Evolutionary conservation across 1,284 basidiomycete species (phyloP), one percentile per base, ranked within the genome.

Genomic region (Malassezia psittaci): DNA sequence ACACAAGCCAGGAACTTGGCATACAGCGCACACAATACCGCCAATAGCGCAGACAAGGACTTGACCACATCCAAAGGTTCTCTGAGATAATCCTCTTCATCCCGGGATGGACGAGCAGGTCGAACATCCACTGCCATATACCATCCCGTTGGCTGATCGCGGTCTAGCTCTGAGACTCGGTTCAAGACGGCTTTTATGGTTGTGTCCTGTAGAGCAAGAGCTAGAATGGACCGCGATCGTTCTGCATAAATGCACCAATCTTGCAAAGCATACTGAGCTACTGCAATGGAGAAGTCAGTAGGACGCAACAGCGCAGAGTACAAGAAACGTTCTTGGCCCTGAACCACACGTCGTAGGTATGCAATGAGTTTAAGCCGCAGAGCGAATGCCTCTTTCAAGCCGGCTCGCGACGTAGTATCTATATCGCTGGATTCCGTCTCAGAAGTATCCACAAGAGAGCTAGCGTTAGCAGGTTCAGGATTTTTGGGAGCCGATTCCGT

Each of bases 1-100:
- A 55, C 40, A 34, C 54, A 55, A 11, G 41, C 21, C 6, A 55
- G 41, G 2, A 55, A 49, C 54, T 55, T 55, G 41, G 48, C 48
- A 34, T 55, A 55, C 11, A 55, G n/a, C 42, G 35, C 48, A 29
- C 37, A 15, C 42, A 55, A 19, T 24, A 38, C 42, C 37, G 43
- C 54, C 12, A 55, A 44, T 5, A 55, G 12, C 10, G 35, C 12
- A n/a, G 10, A n/a, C 19, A 55, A 16, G 21, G 41, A 19, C 16
- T 12, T 32, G 21, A 51, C 48, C n/a, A 51, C 38, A 12, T 48
- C 38, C 19, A 32, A 9, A 7, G 18, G 33, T 18, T 19, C 11
- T 21, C 18, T 11, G 40, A n/a, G 40, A 35, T 18, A 4, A 19
- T 37, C 40, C 32, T 24, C 49, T 16, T 32, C n/a, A 13, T 43